A percentile compares a stretch with the other conserved stretches of the same genome.
Evolutionary conservation across 805 yeast genomes (phyloP).

Genomic region (Sugiyamaella americana): DNA sequence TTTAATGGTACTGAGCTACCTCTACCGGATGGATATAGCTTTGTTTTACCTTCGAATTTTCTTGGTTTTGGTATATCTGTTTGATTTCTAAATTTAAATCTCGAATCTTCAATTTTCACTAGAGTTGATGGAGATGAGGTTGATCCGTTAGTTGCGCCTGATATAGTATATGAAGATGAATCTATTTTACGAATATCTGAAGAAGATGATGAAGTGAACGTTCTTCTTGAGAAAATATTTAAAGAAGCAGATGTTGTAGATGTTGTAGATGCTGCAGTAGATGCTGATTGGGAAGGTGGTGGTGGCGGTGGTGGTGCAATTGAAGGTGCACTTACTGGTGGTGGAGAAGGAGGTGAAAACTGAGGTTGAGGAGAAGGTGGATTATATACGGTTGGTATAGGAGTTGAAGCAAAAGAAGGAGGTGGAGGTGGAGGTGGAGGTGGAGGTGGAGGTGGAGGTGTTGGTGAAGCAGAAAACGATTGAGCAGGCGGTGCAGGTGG

Average conservation of each 20-base stretch:
- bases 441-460: slow-evolving; percentile 11
- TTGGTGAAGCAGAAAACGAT: slow-evolving; percentile 17
- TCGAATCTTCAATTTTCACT: slow-evolving; percentile 58
- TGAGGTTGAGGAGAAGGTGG: slow-evolving; percentile 24
- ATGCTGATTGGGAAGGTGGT: slow-evolving; percentile 27
- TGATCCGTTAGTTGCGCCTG: slow-evolving; percentile 11
- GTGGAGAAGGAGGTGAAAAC: slow-evolving; percentile 23
- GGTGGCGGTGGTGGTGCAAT: slow-evolving; percentile 25
- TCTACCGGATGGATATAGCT: slow-evolving; percentile 90
- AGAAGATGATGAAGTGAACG: slow-evolving; percentile 25
- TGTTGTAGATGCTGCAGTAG: slow-evolving; percentile 1
- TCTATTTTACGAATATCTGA: slow-evolving; percentile 52
- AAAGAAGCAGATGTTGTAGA: slow-evolving; percentile 10
- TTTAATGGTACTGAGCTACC: slow-evolving; percentile 88
- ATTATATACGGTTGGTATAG: slow-evolving; percentile 23
- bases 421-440: slow-evolving; percentile 19
- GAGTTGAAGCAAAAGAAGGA: slow-evolving; percentile 15
- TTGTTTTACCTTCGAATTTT: slow-evolving; percentile 59
- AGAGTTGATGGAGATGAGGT: slow-evolving; percentile 11
- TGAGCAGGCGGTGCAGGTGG: slow-evolving; percentile 9
- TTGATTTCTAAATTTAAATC: slow-evolving; percentile 64
- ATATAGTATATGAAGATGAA: slow-evolving; percentile 59
- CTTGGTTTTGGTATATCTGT: slow-evolving; percentile 83
- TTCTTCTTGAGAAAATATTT: slow-evolving; percentile 20
- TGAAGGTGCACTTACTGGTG: slow-evolving; percentile 26